Evolutionary conservation across 2,329 filamentous ascomycete genomes (phyloP).

Genomic region (Trichoderma semiorbis): DNA sequence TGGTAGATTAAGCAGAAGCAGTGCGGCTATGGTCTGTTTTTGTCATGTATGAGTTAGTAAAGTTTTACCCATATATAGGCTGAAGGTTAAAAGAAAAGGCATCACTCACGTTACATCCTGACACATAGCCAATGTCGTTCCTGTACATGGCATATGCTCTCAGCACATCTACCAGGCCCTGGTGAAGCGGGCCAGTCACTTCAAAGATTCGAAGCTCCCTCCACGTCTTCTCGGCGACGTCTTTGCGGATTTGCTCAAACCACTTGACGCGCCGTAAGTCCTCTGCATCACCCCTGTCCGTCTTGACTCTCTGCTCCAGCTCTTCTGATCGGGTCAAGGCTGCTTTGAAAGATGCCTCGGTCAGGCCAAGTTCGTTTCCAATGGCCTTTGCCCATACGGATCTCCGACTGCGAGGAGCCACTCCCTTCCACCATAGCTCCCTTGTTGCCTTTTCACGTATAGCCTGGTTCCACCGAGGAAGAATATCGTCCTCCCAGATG

Average conservation of each 20-base stretch:
- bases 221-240: constrained; percentile 64
- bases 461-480: constrained; percentile 73
- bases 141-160: constrained; percentile 80
- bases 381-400: constrained; percentile 68
- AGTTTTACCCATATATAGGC: neutral
- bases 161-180: constrained; percentile 66
- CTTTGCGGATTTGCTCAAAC: constrained; percentile 61
- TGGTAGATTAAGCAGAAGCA: constrained; percentile 69
- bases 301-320: constrained; percentile 54
- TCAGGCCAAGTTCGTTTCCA: constrained; percentile 69
- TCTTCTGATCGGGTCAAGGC: constrained; percentile 66
- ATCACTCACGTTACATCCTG: constrained; percentile 68
- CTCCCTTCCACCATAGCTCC: constrained; percentile 79
- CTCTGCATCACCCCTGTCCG: constrained; percentile 49
- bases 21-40: constrained; percentile 63
- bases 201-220: constrained; percentile 71
- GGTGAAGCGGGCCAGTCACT: constrained; percentile 61
- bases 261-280: constrained; percentile 56
- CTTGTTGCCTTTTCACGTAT: constrained; percentile 65
- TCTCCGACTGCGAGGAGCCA: constrained; percentile 67
- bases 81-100: neutral
- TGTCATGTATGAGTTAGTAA: constrained; percentile 22
- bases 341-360: constrained; percentile 64
- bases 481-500: constrained; percentile 72
- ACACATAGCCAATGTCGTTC: constrained; percentile 74